Evolutionary conservation across 2,329 filamentous ascomycete genomes (phyloP).

Genomic region (Claviceps maximensis): DNA sequence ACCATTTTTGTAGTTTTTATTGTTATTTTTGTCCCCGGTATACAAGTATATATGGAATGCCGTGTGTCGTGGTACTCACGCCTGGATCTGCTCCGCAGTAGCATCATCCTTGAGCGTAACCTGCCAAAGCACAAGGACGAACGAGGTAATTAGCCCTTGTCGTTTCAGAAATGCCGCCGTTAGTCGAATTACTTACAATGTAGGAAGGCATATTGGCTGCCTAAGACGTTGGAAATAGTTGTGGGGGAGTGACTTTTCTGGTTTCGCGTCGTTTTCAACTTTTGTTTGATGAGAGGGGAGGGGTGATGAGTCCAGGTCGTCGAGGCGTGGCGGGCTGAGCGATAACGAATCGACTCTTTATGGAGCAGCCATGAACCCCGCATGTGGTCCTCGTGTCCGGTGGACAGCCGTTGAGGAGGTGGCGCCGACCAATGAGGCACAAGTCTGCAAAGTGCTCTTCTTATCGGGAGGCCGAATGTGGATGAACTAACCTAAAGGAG

Average conservation of each 20-base stretch:
- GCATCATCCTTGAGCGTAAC: constrained; percentile 67
- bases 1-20: too few relatives aligned
- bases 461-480: too few relatives aligned
- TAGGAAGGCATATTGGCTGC: constrained; percentile 38
- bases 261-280: constrained; percentile 2
- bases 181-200: constrained; percentile 28
- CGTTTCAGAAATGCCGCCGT: neutral
- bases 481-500: too few relatives aligned
- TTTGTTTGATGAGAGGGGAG: constrained; percentile 5
- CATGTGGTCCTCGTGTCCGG: too few relatives aligned
- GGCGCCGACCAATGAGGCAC: too few relatives aligned
- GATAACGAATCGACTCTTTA: neutral
- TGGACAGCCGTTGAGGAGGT: too few relatives aligned
- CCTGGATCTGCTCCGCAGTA: constrained; percentile 50
- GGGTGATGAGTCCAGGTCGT: neutral
- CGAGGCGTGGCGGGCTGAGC: neutral
- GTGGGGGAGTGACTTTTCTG: neutral
- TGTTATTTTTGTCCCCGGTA: too few relatives aligned
- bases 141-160: too few relatives aligned
- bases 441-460: too few relatives aligned
- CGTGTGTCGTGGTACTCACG: constrained; percentile 31
- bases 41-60: too few relatives aligned
- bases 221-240: constrained; percentile 3
- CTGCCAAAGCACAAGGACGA: constrained; percentile 35
- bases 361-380: neutral